Conservation (phyloP, 495 filamentous ascomycete genomes). For the Penicillium paxilli region DNA sequence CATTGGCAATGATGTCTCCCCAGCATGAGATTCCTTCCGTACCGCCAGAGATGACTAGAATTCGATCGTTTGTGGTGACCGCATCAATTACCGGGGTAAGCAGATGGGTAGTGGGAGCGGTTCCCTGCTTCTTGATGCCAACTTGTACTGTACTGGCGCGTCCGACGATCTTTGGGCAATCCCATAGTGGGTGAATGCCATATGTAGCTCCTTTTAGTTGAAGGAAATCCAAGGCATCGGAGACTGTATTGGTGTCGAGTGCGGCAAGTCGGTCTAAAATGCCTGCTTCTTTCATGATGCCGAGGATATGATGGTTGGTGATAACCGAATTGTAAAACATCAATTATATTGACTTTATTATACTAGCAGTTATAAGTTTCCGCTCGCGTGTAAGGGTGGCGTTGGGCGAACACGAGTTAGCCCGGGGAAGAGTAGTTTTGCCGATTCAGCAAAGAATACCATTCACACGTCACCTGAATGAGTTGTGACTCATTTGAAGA, state of each 20-base stretch:
- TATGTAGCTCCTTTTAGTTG: constrained; percentile 21
- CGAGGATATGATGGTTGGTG: background rate
- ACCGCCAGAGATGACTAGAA: constrained; percentile 24
- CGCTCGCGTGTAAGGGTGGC: too few relatives aligned
- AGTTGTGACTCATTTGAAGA: too few relatives aligned
- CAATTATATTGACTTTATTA: too few relatives aligned
- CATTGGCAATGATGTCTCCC: constrained; percentile 25
- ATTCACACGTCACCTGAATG: too few relatives aligned
- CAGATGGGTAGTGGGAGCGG: constrained; percentile 9
- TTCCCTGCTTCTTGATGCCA: constrained; percentile 10
- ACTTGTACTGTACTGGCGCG: constrained; percentile 22
- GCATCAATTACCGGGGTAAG: constrained; percentile 21
- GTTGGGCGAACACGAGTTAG: too few relatives aligned
- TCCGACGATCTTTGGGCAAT: constrained; percentile 24
- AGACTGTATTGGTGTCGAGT: constrained; percentile 25
- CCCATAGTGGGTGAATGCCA: constrained; percentile 20
- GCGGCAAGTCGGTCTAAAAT: constrained; percentile 12
- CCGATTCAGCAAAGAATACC: too few relatives aligned
- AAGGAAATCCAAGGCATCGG: constrained; percentile 21
- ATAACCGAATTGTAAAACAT: too few relatives aligned
- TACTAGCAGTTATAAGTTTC: too few relatives aligned
- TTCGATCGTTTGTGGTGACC: constrained; percentile 14
- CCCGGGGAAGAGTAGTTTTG: too few relatives aligned
- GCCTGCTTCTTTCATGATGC: background rate
- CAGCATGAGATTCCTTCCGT: constrained; percentile 19